Percentiles rank a stretch among this genome's conserved stretches.
Conservation (phyloP, 73 alveolate genomes). For the Tetrahymena thermophila region DNA sequence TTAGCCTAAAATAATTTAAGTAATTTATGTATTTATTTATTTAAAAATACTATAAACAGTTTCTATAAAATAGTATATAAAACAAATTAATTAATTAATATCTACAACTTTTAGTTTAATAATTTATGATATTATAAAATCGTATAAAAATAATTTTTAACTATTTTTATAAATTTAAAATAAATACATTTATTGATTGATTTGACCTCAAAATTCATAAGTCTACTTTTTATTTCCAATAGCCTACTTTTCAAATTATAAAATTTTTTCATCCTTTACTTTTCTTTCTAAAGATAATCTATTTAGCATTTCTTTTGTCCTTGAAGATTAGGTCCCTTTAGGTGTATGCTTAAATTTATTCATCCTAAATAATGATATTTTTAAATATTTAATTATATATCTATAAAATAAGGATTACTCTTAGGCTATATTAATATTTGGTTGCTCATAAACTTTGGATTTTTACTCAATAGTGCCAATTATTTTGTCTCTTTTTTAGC, state of each 20-base stretch:
- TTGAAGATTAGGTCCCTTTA: neutral
- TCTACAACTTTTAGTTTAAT: no score
- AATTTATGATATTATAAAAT: no score
- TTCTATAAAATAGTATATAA: no score
- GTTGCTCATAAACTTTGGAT: neutral
- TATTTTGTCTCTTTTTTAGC: neutral
- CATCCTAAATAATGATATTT: neutral
- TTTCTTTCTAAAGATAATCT: neutral
- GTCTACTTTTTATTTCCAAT: neutral
- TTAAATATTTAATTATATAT: neutral
- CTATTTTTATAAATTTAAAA: no score
- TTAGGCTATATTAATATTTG: neutral
- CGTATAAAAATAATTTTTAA: no score
- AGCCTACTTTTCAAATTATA: neutral
- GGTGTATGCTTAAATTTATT: neutral
- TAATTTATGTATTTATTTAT: no score
- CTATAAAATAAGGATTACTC: neutral
- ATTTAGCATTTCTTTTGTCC: neutral
- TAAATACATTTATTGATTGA: no score
- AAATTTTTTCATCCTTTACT: neutral
- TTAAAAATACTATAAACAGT: no score
- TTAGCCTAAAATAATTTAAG: no score
- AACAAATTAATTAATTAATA: no score
- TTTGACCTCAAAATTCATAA: neutral
- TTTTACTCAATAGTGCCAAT: neutral